Base-by-base conservation (phyloP, 106 monocot genomes). In the Ottelia alismoides region DNA sequence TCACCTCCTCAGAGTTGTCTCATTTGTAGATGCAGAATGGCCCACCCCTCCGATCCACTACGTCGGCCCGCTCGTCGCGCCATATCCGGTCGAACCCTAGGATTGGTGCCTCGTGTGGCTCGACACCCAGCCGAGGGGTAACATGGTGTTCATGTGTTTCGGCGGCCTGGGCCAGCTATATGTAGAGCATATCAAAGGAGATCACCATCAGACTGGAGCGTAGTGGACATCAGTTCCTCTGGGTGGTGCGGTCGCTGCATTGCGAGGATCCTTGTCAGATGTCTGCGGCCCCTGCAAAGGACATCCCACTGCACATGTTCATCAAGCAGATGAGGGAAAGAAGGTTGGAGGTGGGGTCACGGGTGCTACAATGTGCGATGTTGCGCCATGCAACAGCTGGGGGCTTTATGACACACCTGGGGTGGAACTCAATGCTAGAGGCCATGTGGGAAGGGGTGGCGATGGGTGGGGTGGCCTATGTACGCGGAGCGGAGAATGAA, bases 401-500 rank as follows among this genome's bases (percentile, higher is more conserved):
- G n/a, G 49, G 49, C n/a, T 49, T 49, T 20, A 20, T 49, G 49
- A 49, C 49, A 0, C 49, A 49, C 49, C 20, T 14, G n/a, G 49
- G 49, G 49, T 49, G 49, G 49, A 49, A 49, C 49, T 49, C 49
- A 20, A 20, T 49, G 20, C 49, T 49, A 20, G 49, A 49, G 49
- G 49, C 49, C n/a, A 49, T 49, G 7, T 49, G 49, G 6, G 49
- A 6, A 7, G 49, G 49, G 12, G 49, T 49, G 1, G 16, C 49
- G 0, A 49, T 49, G n/a, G 49, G n/a, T 49, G n/a, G 49, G n/a
- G 12, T 49, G 49, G 49, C 49, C 49, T 18, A 14, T 49, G n/a
- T 49, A 49, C 49, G 49, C 49, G n/a, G 49, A 49, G 49, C 49
- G 21, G 49, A 16, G 49, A 20, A 49, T 49, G 49, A 49, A 49